A percentile compares a stretch with the other conserved stretches of the same genome.
Conservation (phyloP, 345 rosid species). For the Corchorus olitorius region DNA sequence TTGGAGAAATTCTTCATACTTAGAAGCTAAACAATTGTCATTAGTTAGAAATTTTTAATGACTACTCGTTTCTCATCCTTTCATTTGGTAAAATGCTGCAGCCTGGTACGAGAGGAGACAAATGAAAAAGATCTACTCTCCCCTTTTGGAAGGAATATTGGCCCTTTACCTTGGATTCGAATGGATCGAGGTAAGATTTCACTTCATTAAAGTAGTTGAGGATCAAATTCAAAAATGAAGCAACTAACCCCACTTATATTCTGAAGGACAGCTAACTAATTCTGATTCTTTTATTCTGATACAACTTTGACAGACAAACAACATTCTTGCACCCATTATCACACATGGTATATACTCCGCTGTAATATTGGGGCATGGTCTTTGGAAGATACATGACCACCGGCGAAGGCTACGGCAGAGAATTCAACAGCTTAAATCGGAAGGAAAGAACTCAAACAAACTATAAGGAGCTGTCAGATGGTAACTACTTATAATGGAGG, state of each 20-base stretch:
- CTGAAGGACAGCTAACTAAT: neutral
- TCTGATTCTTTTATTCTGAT: neutral
- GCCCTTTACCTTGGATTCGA: constrained; percentile 92
- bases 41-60: no score
- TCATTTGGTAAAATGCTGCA: constrained; percentile 30
- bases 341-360: constrained; percentile 91
- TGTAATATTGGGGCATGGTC: constrained; percentile 85
- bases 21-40: neutral
- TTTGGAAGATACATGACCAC: constrained; percentile 91
- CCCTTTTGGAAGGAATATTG: constrained; percentile 88
- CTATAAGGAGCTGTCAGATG: constrained; percentile 1
- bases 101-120: constrained; percentile 98
- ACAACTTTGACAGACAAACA: constrained; percentile 60
- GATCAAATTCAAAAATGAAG: neutral
- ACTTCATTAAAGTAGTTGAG: neutral
- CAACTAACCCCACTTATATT: constrained; percentile 1
- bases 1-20: neutral
- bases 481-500: neutral
- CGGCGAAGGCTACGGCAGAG: constrained; percentile 71
- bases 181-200: constrained; percentile 76
- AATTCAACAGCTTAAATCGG: constrained; percentile 57
- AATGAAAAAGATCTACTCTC: constrained; percentile 96
- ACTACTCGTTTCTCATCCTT: neutral
- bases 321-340: constrained; percentile 82
- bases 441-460: constrained; percentile 39